Evolutionary conservation across 2,329 filamentous ascomycete genomes (phyloP).

Genomic region (Alternaria novae-zelandiae): DNA sequence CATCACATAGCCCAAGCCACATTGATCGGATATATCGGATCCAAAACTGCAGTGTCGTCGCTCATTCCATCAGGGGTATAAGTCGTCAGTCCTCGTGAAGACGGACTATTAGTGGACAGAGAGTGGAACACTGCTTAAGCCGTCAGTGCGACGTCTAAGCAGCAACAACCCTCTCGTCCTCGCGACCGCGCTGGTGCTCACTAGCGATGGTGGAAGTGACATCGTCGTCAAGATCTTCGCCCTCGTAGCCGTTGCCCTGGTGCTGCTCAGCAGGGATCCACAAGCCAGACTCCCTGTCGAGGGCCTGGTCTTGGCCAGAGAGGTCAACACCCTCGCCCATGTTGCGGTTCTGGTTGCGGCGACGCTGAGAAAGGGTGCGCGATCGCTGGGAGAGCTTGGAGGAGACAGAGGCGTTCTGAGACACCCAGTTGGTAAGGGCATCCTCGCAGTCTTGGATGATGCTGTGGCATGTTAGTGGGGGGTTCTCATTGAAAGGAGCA

Average conservation of each 20-base stretch:
- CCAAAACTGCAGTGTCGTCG: constrained; percentile 15
- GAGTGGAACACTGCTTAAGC: constrained; percentile 24
- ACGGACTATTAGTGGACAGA: constrained; percentile 31
- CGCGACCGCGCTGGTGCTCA: constrained; percentile 53
- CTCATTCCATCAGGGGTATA: constrained; percentile 44
- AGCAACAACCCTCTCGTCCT: constrained; percentile 53
- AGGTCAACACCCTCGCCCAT: constrained; percentile 79
- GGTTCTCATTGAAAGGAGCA: background rate
- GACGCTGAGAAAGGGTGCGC: constrained; percentile 84
- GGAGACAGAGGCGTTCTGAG: constrained; percentile 84
- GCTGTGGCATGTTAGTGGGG: constrained; percentile 48
- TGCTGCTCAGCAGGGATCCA: constrained; percentile 82
- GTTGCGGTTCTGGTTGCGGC: constrained; percentile 67
- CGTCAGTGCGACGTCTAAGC: constrained; percentile 34
- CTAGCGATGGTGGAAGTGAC: constrained; percentile 50
- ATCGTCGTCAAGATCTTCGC: constrained; percentile 67
- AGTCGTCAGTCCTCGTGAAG: constrained; percentile 31
- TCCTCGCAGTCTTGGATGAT: constrained; percentile 99
- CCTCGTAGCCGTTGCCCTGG: constrained; percentile 66
- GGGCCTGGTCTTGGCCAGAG: constrained; percentile 79
- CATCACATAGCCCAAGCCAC: constrained; percentile 17
- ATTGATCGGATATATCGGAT: constrained; percentile 7
- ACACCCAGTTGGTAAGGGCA: constrained; percentile 95
- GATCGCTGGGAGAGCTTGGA: constrained; percentile 87
- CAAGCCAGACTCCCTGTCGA: constrained; percentile 76